Evolutionary conservation across 768 basidiomycete genomes (phyloP).

Genomic region (Scleroderma bovista): DNA sequence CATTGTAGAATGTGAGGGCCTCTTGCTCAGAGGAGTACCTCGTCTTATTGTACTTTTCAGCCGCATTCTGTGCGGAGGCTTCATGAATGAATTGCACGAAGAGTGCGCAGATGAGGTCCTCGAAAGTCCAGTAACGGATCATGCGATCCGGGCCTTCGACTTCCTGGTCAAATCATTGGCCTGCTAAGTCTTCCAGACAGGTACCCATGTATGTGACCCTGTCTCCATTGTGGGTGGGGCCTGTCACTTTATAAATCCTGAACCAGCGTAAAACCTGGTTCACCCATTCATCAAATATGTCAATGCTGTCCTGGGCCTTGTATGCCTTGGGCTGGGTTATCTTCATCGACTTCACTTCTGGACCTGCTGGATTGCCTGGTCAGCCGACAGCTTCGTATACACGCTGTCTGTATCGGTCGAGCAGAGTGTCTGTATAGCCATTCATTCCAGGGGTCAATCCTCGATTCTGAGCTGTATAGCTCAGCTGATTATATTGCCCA

Average conservation of each 20-base stretch:
- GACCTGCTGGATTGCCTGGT: background rate
- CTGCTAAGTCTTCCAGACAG: too few species aligned
- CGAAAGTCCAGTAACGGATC: background rate
- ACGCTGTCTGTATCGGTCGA: too few species aligned
- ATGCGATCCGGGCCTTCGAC: background rate
- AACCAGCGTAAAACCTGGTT: background rate
- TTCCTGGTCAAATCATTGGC: background rate
- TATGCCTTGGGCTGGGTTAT: background rate
- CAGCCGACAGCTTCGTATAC: too few species aligned
- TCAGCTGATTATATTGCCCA: too few species aligned
- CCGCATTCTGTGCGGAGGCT: background rate
- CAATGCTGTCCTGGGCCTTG: background rate
- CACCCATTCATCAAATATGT: background rate
- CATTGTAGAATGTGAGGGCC: conserved; percentile 1
- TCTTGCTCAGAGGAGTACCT: background rate
- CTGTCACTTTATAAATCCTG: too few species aligned
- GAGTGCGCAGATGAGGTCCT: background rate
- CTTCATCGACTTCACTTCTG: background rate
- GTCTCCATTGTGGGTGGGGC: too few species aligned
- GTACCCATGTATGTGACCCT: too few species aligned
- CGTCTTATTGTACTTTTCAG: background rate
- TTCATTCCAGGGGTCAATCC: too few species aligned
- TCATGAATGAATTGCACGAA: background rate
- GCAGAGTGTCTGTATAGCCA: too few species aligned
- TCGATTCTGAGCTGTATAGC: too few species aligned